Evolutionary conservation across 2,329 filamentous ascomycete genomes (phyloP).

Genomic region (Fusarium decemcellulare): DNA sequence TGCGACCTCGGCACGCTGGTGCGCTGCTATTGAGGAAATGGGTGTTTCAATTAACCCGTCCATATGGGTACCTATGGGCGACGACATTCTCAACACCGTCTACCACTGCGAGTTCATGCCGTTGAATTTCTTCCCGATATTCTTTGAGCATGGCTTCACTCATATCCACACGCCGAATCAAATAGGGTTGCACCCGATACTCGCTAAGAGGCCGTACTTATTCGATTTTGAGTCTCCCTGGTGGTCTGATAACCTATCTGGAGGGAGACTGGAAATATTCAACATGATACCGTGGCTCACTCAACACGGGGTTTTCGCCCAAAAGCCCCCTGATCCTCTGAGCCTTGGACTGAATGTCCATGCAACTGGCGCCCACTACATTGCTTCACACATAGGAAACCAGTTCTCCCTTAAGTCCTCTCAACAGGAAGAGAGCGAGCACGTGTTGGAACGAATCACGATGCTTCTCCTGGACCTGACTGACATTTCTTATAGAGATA

Average conservation of each 20-base stretch:
- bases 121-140: background rate
- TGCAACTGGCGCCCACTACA: background rate
- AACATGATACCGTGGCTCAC: background rate
- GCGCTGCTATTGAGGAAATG: background rate
- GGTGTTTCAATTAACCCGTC: background rate
- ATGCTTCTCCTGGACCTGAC: no score
- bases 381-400: background rate
- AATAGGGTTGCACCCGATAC: background rate
- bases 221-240: no score
- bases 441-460: no score
- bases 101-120: rapidly evolving
- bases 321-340: background rate
- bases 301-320: background rate
- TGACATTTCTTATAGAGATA: no score
- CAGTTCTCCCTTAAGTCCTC: rapidly evolving
- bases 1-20: background rate
- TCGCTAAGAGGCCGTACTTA: no score
- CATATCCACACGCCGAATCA: background rate
- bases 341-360: background rate
- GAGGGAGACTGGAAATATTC: rapidly evolving
- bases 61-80: background rate
- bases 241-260: no score
- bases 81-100: background rate
- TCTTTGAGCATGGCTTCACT: background rate
- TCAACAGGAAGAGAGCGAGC: no score